phyloP scores from a whole-genome alignment of 1,284 basidiomycete species.

The Tilletia horrida region DNA sequence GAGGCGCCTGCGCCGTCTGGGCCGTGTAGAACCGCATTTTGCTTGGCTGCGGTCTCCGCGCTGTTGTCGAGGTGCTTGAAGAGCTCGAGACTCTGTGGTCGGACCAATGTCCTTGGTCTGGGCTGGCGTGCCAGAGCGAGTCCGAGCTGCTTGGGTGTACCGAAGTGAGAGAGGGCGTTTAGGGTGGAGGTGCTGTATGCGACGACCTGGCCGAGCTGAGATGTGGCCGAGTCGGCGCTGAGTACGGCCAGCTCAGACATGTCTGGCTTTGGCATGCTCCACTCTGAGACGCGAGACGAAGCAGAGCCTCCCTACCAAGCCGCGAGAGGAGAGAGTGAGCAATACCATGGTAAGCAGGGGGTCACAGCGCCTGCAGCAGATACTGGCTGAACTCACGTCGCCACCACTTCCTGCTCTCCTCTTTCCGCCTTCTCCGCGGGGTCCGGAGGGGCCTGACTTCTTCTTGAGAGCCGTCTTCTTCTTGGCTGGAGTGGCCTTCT shows the following conservation, averaged over 20 bases:
- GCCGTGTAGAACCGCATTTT: slow-evolving; percentile 59
- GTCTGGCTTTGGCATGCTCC: slow-evolving; percentile 36
- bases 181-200: slow-evolving; percentile 37
- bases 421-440: slow-evolving; percentile 37
- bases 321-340: neutral
- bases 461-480: slow-evolving; percentile 46
- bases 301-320: slow-evolving; percentile 13
- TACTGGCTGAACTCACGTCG: neutral
- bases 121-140: slow-evolving; percentile 32
- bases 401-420: slow-evolving; percentile 43
- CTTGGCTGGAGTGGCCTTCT: slow-evolving; percentile 35
- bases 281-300: slow-evolving; percentile 20
- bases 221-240: slow-evolving; percentile 32
- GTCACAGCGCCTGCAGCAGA: neutral
- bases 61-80: slow-evolving; percentile 37
- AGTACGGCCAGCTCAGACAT: slow-evolving; percentile 40
- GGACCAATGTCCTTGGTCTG: slow-evolving; percentile 35
- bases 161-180: slow-evolving; percentile 38
- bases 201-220: slow-evolving; percentile 30
- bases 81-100: slow-evolving; percentile 40
- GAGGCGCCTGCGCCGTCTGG: slow-evolving; percentile 76
- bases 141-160: slow-evolving; percentile 39
- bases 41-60: slow-evolving; percentile 14
- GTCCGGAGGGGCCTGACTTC: slow-evolving; percentile 30
- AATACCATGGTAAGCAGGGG: no score